These are phyloP conservation scores for Trichoderma virens DNA, from an alignment of 495 filamentous ascomycete species.

Conservation along the genomic window DNA sequence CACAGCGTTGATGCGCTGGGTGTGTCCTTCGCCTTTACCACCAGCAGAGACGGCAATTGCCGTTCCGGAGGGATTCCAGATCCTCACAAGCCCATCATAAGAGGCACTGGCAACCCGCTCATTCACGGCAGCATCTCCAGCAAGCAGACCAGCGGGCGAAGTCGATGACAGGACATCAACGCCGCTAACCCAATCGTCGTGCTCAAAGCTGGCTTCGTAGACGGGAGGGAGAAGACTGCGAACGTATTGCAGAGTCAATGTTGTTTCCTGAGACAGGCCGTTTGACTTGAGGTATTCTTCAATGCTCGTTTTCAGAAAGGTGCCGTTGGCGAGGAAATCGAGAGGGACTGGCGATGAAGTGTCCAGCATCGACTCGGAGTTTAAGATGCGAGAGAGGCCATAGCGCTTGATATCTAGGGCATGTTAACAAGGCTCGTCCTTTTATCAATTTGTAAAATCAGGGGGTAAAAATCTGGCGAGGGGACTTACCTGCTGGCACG, in stretches of 20 bases:
- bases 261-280: conserved; percentile 81
- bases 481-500: conserved; percentile 37
- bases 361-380: conserved; percentile 69
- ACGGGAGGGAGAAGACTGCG: conserved; percentile 80
- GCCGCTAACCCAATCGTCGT: conserved; percentile 93
- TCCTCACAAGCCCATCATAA: conserved; percentile 77
- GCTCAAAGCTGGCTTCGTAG: conserved; percentile 80
- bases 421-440: neutral
- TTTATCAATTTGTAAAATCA: neutral
- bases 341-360: conserved; percentile 76
- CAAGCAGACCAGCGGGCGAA: conserved; percentile 54
- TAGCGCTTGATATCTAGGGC: conserved; percentile 70
- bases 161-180: conserved; percentile 73
- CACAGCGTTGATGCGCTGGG: conserved; percentile 64
- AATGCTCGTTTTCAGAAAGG: conserved; percentile 78
- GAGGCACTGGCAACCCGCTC: conserved; percentile 74
- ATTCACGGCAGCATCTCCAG: conserved; percentile 31
- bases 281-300: conserved; percentile 80
- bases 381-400: conserved; percentile 85
- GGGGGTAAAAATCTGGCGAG: conserved; percentile 11
- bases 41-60: conserved; percentile 61
- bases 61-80: conserved; percentile 84
- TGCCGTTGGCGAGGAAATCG: conserved; percentile 90
- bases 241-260: conserved; percentile 84
- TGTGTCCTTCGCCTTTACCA: conserved; percentile 60